These are phyloP conservation scores for Olyra latifolia DNA, from an alignment of 176 grass and related monocot genomes.

Conservation along the genomic window DNA sequence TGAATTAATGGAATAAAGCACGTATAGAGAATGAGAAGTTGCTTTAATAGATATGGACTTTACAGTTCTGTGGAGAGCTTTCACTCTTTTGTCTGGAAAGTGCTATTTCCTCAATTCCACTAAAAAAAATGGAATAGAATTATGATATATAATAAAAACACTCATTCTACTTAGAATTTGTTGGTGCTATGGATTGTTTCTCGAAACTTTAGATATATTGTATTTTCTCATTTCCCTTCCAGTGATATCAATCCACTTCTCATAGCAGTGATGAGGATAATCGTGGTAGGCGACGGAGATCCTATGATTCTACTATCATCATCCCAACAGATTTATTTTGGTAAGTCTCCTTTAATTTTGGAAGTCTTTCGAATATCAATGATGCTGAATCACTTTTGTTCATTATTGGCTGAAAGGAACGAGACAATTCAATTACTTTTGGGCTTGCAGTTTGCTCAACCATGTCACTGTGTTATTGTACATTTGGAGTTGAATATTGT, in stretches of 20 bases:
- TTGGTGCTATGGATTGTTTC: not conserved
- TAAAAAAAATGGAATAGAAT: not conserved
- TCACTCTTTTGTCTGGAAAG: not conserved
- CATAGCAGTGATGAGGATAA: slow-evolving; percentile 73
- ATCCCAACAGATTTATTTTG: slow-evolving; percentile 92
- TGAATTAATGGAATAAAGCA: not conserved
- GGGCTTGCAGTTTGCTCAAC: not conserved
- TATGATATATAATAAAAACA: not conserved
- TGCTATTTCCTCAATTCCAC: not conserved
- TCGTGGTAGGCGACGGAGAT: slow-evolving; percentile 65
- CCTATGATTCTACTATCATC: slow-evolving; percentile 70
- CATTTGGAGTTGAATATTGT: slow-evolving; percentile 2
- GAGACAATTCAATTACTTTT: not conserved
- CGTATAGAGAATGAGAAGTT: not conserved
- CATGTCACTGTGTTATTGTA: not conserved
- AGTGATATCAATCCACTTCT: slow-evolving; percentile 29
- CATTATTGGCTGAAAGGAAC: not conserved
- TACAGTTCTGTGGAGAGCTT: not conserved
- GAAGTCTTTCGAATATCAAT: not conserved
- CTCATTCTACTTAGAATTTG: not conserved
- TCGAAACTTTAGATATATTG: not conserved
- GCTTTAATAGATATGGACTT: not conserved
- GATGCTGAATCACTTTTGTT: not conserved
- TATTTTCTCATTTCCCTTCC: not conserved
- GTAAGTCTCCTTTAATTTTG: slow-evolving; percentile 51